A percentile compares a stretch with the other conserved stretches of the same genome.
These are phyloP conservation scores for Blastocystis hominis DNA, from an alignment of 352 stramenopile genomes.

Conservation along the genomic window DNA sequence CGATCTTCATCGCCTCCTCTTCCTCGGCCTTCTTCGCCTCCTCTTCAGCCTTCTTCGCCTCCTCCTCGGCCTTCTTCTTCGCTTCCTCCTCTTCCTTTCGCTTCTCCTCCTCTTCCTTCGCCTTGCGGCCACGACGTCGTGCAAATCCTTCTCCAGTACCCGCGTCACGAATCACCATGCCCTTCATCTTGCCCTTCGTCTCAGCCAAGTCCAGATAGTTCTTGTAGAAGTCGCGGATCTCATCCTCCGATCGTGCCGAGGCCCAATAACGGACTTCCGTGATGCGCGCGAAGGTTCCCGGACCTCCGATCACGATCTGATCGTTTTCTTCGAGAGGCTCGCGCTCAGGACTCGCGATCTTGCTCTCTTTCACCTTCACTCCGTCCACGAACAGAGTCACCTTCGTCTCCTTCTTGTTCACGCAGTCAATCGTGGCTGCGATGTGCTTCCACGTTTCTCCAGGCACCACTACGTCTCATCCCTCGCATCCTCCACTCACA, in stretches of 20 bases:
- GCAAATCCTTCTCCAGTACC: background rate
- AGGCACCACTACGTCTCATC: constrained; percentile 37
- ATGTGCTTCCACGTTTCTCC: constrained; percentile 52
- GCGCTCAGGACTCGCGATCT: constrained; percentile 46
- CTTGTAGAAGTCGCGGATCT: constrained; percentile 53
- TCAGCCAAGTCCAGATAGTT: constrained; percentile 32
- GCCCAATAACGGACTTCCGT: constrained; percentile 56
- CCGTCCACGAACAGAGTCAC: constrained; percentile 53
- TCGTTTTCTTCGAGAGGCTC: constrained; percentile 57
- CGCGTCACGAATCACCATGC: constrained; percentile 32
- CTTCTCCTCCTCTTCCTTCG: constrained; percentile 27
- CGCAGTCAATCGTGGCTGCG: constrained; percentile 3
- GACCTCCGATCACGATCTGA: constrained; percentile 53
- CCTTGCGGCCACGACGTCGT: background rate
- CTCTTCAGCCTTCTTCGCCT: background rate
- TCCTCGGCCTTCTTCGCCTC: background rate
- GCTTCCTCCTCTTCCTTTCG: background rate
- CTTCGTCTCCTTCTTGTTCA: constrained; percentile 26
- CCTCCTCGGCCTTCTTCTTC: background rate
- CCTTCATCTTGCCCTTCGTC: constrained; percentile 57
- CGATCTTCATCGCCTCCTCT: background rate
- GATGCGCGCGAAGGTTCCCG: constrained; percentile 19
- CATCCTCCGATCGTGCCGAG: constrained; percentile 31
- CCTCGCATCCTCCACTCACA: background rate
- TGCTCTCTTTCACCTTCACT: constrained; percentile 32